Evolutionary conservation across 1,284 basidiomycete species (phyloP).

Genomic region (Melampsora americana): DNA sequence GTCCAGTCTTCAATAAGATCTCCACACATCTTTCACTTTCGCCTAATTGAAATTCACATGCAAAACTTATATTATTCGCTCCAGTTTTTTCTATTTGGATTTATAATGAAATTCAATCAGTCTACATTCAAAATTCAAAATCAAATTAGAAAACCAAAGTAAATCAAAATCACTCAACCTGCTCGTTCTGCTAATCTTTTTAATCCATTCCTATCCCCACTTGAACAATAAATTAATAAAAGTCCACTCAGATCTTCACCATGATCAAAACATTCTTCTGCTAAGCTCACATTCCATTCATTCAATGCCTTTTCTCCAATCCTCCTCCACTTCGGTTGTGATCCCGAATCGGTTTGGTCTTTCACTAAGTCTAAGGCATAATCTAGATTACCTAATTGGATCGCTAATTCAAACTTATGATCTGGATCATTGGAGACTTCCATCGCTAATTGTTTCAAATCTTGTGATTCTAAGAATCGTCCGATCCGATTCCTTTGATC

Average conservation of each 20-base stretch:
- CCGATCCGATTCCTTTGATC: constrained; percentile 92
- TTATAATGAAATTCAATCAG: constrained; percentile 1
- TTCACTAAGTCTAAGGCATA: constrained; percentile 77
- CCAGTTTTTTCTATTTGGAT: constrained; percentile 64
- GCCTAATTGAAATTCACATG: constrained; percentile 79
- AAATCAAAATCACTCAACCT: constrained; percentile 58
- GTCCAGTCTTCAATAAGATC: constrained; percentile 75
- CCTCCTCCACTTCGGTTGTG: constrained; percentile 87
- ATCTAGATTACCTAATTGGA: constrained; percentile 87
- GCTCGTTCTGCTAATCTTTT: constrained; percentile 67
- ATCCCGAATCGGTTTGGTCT: constrained; percentile 63
- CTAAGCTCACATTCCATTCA: constrained; percentile 90
- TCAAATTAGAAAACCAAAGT: no score
- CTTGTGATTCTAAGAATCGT: constrained; percentile 86
- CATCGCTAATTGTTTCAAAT: constrained; percentile 85
- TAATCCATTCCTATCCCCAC: constrained; percentile 73
- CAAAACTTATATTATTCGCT: constrained; percentile 90
- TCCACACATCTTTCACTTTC: constrained; percentile 76
- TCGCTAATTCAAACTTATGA: constrained; percentile 91
- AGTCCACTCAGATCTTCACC: constrained; percentile 81
- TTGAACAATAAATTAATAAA: constrained; percentile 76
- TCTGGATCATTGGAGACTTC: constrained; percentile 85
- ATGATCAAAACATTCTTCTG: constrained; percentile 78
- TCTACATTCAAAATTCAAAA: no score
- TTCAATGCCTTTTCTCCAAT: constrained; percentile 88